phyloP scores from a whole-genome alignment of 345 rosid genomes.

The Geranium brycei region DNA sequence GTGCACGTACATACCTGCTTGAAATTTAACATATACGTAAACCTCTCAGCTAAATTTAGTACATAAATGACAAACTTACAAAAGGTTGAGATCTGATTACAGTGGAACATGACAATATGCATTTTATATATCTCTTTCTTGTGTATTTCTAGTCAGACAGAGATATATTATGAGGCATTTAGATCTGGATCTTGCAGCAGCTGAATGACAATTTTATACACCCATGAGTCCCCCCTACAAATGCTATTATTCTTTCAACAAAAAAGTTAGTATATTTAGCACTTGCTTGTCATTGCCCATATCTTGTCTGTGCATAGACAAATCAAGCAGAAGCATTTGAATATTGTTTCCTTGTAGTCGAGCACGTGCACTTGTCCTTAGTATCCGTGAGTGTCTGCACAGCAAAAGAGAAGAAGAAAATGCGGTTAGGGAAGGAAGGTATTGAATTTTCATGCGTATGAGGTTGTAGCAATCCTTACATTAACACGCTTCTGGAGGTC shows the following conservation, averaged over 20 bases:
- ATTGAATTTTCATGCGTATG: slow-evolving; percentile 12
- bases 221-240: not conserved
- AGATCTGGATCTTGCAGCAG: not conserved
- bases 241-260: slow-evolving; percentile 1
- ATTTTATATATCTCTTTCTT: too few relatives aligned
- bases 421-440: slow-evolving; percentile 7
- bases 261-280: not conserved
- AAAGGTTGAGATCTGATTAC: not conserved
- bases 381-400: slow-evolving; percentile 34
- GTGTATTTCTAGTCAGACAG: not conserved
- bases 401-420: not conserved
- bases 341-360: slow-evolving; percentile 14
- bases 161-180: not conserved
- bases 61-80: not conserved
- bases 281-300: not conserved
- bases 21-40: too few relatives aligned
- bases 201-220: not conserved
- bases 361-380: slow-evolving; percentile 34
- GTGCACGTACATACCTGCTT: too few relatives aligned
- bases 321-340: slow-evolving; percentile 14
- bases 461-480: slow-evolving; percentile 8
- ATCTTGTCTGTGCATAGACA: slow-evolving; percentile 13
- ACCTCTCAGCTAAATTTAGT: not conserved
- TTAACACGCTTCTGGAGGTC: slow-evolving; percentile 44
- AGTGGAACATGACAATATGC: not conserved